phyloP scores from a whole-genome alignment of 176 grass and related monocot species.

The Ampelocalamus luodianensis region DNA sequence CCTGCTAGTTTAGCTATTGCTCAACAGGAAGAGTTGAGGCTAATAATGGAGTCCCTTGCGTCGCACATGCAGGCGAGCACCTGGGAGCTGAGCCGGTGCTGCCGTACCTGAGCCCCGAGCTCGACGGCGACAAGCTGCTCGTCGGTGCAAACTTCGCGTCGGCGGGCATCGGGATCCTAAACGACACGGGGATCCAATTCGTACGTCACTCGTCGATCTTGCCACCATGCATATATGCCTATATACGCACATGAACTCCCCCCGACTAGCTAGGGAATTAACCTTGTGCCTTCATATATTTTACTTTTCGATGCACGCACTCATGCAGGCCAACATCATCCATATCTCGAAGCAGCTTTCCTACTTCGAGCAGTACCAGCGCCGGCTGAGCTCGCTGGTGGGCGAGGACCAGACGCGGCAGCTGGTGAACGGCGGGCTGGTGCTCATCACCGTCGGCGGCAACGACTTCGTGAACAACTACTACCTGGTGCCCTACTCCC shows the following conservation, averaged over 20 bases:
- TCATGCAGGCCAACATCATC: conserved; percentile 77
- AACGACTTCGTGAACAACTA: conserved; percentile 99
- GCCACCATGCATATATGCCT: background rate
- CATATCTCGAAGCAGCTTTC: conserved; percentile 69
- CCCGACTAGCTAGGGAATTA: background rate
- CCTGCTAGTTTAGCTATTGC: no score
- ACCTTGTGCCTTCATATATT: background rate
- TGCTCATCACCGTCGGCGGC: conserved; percentile 83
- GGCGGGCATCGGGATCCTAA: conserved; percentile 90
- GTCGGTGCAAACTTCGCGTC: conserved; percentile 96
- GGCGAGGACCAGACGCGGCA: conserved; percentile 39
- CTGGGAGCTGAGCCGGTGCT: conserved; percentile 63
- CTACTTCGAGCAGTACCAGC: conserved; percentile 88
- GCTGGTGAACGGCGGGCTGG: conserved; percentile 54
- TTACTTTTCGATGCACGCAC: background rate
- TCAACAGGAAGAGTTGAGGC: background rate
- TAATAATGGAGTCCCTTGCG: background rate
- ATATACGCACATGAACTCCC: background rate
- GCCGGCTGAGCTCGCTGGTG: conserved; percentile 53
- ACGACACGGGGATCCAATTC: conserved; percentile 93
- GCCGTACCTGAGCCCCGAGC: conserved; percentile 81
- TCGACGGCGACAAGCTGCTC: conserved; percentile 78
- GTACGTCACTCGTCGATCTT: conserved; percentile 43
- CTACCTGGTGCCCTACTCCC: conserved; percentile 86
- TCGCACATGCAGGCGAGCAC: conserved; percentile 62